Conservation (phyloP, 306 rosid genomes). For the Comarum palustre region DNA sequence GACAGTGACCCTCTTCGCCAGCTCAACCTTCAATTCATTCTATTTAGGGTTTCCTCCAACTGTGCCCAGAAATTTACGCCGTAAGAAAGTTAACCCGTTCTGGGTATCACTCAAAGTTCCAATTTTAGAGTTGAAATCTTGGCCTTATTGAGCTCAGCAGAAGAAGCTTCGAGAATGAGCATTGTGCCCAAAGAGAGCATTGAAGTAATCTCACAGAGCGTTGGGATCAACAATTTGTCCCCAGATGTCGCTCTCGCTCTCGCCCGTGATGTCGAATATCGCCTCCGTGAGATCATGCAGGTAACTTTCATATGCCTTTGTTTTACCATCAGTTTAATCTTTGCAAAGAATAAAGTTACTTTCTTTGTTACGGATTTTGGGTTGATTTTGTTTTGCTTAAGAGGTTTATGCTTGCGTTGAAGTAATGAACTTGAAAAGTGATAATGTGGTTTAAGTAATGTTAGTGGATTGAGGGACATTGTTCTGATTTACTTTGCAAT, state of each 20-base stretch:
- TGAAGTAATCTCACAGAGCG: conserved; percentile 84
- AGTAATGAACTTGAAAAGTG: background rate
- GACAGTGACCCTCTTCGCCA: background rate
- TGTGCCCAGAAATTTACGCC: background rate
- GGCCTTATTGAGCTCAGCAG: background rate
- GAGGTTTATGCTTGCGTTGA: background rate
- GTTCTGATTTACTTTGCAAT: conserved; percentile 12
- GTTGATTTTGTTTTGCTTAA: conserved; percentile 11
- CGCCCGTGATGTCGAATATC: conserved; percentile 88
- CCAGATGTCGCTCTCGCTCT: conserved; percentile 80
- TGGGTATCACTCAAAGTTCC: background rate
- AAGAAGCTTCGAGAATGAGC: conserved; percentile 48
- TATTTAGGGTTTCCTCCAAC: background rate
- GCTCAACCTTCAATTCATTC: background rate
- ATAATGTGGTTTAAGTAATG: background rate
- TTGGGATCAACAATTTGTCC: conserved; percentile 76
- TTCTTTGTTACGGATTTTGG: background rate
- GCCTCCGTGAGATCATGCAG: conserved; percentile 96
- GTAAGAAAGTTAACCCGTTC: background rate
- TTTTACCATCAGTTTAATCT: background rate
- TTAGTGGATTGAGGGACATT: background rate
- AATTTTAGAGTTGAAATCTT: background rate
- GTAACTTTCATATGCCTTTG: conserved; percentile 25
- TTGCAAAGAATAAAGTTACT: background rate
- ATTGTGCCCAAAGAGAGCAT: conserved; percentile 69